Conservation (phyloP, 2,329 filamentous ascomycete species). For the Fusarium decemcellulare region DNA sequence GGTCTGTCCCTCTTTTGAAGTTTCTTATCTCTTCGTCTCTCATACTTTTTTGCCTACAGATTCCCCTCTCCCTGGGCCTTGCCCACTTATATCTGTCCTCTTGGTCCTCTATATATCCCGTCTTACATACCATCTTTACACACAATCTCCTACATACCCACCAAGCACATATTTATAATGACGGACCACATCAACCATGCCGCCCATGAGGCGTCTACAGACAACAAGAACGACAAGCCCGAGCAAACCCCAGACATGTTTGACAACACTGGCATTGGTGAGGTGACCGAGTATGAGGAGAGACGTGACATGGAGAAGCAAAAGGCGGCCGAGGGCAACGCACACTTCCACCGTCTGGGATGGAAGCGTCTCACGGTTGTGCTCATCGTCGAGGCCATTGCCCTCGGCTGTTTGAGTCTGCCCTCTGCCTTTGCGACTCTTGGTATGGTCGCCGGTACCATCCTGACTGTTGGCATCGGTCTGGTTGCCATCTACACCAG, state of each 20-base stretch:
- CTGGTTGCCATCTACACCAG: constrained; percentile 64
- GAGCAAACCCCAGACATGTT: constrained; percentile 44
- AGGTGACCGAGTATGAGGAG: constrained; percentile 57
- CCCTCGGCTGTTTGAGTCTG: constrained; percentile 66
- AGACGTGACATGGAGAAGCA: constrained; percentile 61
- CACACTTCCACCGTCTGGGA: constrained; percentile 67
- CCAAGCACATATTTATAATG: constrained; percentile 12
- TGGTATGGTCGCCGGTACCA: constrained; percentile 66
- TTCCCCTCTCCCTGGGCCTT: neutral
- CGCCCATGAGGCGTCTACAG: constrained; percentile 18
- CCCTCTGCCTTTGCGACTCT: constrained; percentile 67
- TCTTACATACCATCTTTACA: neutral
- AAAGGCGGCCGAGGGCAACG: constrained; percentile 60
- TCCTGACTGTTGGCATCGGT: constrained; percentile 59
- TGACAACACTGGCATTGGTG: constrained; percentile 47
- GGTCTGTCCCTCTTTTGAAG: constrained; percentile 1
- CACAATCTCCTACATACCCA: neutral
- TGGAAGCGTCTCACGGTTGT: constrained; percentile 71
- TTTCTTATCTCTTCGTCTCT: constrained; percentile 25
- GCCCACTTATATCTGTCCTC: neutral
- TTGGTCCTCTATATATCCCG: neutral
- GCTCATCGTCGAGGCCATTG: constrained; percentile 70
- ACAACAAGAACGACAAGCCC: constrained; percentile 22
- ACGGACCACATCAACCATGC: constrained; percentile 36
- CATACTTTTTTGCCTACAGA: constrained; percentile 16